Base-by-base conservation (phyloP, 179 eudicot genomes). In the Silene vulgaris region DNA sequence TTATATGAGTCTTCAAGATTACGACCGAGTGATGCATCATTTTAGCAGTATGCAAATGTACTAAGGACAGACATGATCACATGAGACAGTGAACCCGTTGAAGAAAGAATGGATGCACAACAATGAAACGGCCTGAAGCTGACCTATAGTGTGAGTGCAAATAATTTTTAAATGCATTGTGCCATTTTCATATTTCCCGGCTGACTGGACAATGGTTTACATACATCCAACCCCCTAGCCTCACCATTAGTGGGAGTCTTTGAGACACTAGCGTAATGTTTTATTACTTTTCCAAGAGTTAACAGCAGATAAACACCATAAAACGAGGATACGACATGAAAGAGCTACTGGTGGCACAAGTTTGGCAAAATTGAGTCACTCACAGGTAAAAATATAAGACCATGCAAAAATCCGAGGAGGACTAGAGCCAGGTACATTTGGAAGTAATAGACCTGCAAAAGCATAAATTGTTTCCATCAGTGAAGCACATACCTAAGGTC, bases 371-470 rank as follows among this genome's bases (percentile, higher is more conserved):
- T 16, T 20, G 67, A 60, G 76, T 26, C 68, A 89, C 98, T 91
- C 85, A 96, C 99, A 9, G 99, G 99, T 81, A 96, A 85, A 77
- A 96, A 96, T 69, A 96, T 85, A 20, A 96, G 89, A 20, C 99
- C 99, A 59, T 96, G 98, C 87, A 96, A 81, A 86, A 93, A 96
- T 59, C 99, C 99, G 2, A 96, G 92, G 80, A 96, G 89, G 68
- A 96, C 99, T 79, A 96, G 85, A 59, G 93, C 90, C 82, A 96
- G 80, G 81, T 93, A 96, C 97, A 96, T 96, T 84, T 90, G 88
- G 82, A 96, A 96, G 85, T 90, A 96, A 81, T 96, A 96, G 64
- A 96, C 99, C 99, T 96, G 92, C 82, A 80, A 65, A 82, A 32
- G 60, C 35, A 62, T 2, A 13, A 62, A 23, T 52, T 23, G 19